A percentile compares a stretch with the other conserved stretches of the same genome.
Conservation (phyloP, 2,329 filamentous ascomycete genomes). For the Bertia moriformis region DNA sequence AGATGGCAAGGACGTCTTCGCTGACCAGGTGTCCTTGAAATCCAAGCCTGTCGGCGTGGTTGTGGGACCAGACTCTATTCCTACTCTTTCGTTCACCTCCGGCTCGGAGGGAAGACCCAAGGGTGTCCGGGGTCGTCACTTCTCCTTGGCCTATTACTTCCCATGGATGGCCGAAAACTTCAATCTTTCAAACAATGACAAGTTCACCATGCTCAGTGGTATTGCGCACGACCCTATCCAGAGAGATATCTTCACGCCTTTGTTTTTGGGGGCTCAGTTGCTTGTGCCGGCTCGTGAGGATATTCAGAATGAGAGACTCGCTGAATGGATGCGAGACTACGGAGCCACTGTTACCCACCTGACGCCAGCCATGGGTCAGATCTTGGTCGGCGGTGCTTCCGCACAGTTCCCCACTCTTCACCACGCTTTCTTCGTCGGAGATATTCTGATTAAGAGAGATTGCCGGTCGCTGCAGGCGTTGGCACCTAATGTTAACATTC, state of each 20-base stretch:
- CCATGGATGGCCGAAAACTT: constrained; percentile 87
- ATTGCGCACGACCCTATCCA: constrained; percentile 66
- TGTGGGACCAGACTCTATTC: constrained; percentile 73
- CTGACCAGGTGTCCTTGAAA: constrained; percentile 30
- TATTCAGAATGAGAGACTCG: constrained; percentile 72
- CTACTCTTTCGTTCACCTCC: constrained; percentile 61
- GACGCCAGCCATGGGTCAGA: constrained; percentile 93
- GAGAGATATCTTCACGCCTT: constrained; percentile 73
- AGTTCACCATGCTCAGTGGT: constrained; percentile 71
- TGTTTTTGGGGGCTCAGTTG: constrained; percentile 71
- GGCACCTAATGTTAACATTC: constrained; percentile 59
- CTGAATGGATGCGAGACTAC: constrained; percentile 74
- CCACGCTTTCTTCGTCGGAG: constrained; percentile 79
- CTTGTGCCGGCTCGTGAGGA: constrained; percentile 68
- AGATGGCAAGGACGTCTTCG: constrained; percentile 54
- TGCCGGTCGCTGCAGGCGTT: constrained; percentile 63
- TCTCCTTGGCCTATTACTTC: constrained; percentile 72
- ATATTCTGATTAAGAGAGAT: constrained; percentile 74
- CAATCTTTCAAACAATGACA: constrained; percentile 53
- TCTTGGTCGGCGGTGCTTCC: constrained; percentile 71
- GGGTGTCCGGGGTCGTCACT: constrained; percentile 78
- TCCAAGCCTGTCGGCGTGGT: constrained; percentile 51
- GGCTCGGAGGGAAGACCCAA: constrained; percentile 71
- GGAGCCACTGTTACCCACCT: constrained; percentile 70
- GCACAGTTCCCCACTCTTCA: constrained; percentile 66